phyloP scores from a whole-genome alignment of 163 green algal genomes.

The Chlamydomonas reinhardtii region DNA sequence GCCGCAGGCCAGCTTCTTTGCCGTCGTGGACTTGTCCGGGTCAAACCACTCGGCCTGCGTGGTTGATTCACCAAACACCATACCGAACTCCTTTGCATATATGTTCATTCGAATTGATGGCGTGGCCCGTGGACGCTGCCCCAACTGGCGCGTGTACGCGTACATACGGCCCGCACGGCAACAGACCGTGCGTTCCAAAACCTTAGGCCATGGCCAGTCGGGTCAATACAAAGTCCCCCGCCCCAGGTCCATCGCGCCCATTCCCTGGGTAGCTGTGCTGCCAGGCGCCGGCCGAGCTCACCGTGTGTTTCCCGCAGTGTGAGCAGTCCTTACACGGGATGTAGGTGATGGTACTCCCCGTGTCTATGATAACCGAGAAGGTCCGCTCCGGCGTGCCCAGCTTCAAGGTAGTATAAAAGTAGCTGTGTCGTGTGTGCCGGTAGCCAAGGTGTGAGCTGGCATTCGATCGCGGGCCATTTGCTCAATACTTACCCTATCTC shows the following conservation, averaged over 20 bases:
- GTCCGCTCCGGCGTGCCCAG: constrained; percentile 84
- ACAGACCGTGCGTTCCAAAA: too few relatives aligned
- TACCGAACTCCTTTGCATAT: too few relatives aligned
- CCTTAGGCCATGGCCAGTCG: neutral
- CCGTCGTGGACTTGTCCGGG: constrained; percentile 64
- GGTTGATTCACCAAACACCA: too few relatives aligned
- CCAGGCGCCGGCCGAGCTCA: neutral
- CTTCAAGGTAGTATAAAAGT: constrained; percentile 90
- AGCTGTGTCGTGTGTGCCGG: constrained; percentile 64
- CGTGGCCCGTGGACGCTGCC: too few relatives aligned
- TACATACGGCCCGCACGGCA: too few relatives aligned
- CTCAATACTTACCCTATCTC: constrained; percentile 53
- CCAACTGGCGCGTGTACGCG: too few relatives aligned
- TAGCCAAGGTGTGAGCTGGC: neutral
- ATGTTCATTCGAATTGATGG: too few relatives aligned
- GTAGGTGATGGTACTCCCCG: constrained; percentile 95
- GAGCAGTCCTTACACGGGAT: constrained; percentile 86
- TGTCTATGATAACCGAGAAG: constrained; percentile 96
- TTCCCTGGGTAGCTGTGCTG: too few relatives aligned
- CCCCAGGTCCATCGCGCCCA: too few relatives aligned
- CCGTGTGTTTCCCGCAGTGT: constrained; percentile 83
- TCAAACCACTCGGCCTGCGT: constrained; percentile 80
- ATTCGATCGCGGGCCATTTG: neutral
- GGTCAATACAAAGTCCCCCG: too few relatives aligned
- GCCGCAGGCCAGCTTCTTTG: constrained; percentile 62